A percentile compares a stretch with the other conserved stretches of the same genome.
Evolutionary conservation across 1,284 basidiomycete genomes (phyloP).

Genomic region (Prillingera fragicola): DNA sequence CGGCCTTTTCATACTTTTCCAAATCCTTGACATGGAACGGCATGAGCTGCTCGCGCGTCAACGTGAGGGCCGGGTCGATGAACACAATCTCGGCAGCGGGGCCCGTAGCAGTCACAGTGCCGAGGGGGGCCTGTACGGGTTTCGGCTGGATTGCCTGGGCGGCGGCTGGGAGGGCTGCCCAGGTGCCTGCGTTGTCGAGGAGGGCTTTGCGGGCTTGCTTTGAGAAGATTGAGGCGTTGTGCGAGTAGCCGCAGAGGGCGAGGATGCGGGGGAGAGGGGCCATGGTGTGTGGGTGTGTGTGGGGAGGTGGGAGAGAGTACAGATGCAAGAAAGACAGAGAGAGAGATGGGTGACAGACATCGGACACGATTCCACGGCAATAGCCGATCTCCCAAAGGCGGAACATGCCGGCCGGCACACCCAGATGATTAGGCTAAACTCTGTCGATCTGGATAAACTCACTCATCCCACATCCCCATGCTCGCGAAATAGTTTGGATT

Average conservation of each 20-base stretch:
- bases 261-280: slow-evolving; percentile 25
- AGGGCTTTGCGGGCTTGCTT: slow-evolving; percentile 58
- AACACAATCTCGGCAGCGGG: slow-evolving; percentile 58
- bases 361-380: too few species aligned
- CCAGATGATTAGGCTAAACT: too few species aligned
- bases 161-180: background rate
- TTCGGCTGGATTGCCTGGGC: background rate
- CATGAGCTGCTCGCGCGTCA: slow-evolving; percentile 33
- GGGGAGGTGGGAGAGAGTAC: slow-evolving; percentile 8
- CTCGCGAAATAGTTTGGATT: too few species aligned
- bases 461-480: too few species aligned
- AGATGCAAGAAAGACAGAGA: background rate
- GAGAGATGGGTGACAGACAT: too few species aligned
- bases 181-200: background rate
- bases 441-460: too few species aligned
- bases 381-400: too few species aligned
- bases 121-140: background rate
- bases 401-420: too few species aligned
- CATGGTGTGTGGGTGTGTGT: too few species aligned
- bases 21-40: slow-evolving; percentile 4
- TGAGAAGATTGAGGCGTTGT: slow-evolving; percentile 70
- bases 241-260: slow-evolving; percentile 60
- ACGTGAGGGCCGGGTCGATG: slow-evolving; percentile 62
- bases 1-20: background rate
- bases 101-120: background rate